Evolutionary conservation across 1,284 basidiomycete genomes (phyloP).

Genomic region (Moesziomyces globuligerus): DNA sequence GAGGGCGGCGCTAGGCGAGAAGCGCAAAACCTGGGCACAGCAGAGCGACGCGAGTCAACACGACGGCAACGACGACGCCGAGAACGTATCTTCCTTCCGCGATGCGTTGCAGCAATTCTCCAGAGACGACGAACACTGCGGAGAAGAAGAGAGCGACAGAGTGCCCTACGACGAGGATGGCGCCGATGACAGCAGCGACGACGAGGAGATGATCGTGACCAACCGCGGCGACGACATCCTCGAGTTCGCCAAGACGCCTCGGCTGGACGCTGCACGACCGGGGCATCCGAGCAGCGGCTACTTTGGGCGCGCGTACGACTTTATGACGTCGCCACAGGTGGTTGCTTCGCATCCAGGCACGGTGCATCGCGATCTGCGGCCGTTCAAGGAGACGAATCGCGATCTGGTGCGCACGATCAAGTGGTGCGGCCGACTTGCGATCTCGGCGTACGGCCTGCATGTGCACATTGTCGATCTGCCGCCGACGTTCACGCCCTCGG

Average conservation of each 20-base stretch:
- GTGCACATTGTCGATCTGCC: conserved; percentile 59
- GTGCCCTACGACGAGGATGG: conserved; percentile 3
- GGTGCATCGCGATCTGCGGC: conserved; percentile 8
- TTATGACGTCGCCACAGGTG: conserved; percentile 43
- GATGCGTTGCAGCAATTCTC: background rate
- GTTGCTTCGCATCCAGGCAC: conserved; percentile 19
- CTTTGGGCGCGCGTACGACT: conserved; percentile 46
- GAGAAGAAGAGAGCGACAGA: conserved; percentile 1
- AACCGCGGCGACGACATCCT: conserved; percentile 60
- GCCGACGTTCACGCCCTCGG: conserved; percentile 64
- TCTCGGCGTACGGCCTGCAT: conserved; percentile 59
- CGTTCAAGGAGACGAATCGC: conserved; percentile 35
- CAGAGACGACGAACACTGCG: background rate
- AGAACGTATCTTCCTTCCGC: background rate
- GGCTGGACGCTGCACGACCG: conserved; percentile 36
- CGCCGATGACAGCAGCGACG: conserved; percentile 36
- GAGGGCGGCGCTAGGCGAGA: conserved; percentile 25
- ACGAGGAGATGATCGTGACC: conserved; percentile 62
- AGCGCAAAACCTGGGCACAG: conserved; percentile 10
- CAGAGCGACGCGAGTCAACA: background rate
- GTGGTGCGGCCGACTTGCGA: conserved; percentile 65
- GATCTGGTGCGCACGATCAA: conserved; percentile 60
- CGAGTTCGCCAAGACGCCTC: conserved; percentile 60
- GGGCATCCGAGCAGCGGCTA: conserved; percentile 38
- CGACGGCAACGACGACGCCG: background rate